Evolutionary conservation across 345 rosid species (phyloP).

Genomic region (Citrus mangshanensis): DNA sequence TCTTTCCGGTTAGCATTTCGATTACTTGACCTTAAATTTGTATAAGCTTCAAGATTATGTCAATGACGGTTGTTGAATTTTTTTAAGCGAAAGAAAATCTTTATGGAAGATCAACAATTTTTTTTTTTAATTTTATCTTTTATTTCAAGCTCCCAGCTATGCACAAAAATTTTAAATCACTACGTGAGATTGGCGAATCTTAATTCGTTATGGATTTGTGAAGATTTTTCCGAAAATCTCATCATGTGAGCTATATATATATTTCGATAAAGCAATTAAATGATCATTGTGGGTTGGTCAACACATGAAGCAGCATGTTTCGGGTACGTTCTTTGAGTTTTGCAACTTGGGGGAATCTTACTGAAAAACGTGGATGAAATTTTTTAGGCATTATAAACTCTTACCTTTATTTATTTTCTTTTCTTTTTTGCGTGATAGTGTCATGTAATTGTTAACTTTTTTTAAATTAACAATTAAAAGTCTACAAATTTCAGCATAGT

Average conservation of each 20-base stretch:
- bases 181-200: neutral
- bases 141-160: neutral
- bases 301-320: neutral
- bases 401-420: no score
- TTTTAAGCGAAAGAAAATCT: neutral
- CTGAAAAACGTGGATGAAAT: neutral
- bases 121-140: no score
- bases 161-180: neutral
- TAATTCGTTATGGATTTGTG: neutral
- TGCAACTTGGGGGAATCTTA: neutral
- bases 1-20: neutral
- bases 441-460: no score
- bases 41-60: neutral
- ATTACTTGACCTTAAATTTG: no score
- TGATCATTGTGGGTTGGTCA: neutral
- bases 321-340: neutral
- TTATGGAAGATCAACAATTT: neutral
- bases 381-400: neutral
- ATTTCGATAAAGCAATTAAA: neutral
- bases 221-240: neutral
- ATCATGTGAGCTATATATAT: neutral
- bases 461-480: no score
- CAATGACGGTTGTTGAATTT: neutral
- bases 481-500: no score
- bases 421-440: no score